Base-by-base conservation (phyloP, 371 early-diverging fungal species). In the Mucor mucedo region DNA sequence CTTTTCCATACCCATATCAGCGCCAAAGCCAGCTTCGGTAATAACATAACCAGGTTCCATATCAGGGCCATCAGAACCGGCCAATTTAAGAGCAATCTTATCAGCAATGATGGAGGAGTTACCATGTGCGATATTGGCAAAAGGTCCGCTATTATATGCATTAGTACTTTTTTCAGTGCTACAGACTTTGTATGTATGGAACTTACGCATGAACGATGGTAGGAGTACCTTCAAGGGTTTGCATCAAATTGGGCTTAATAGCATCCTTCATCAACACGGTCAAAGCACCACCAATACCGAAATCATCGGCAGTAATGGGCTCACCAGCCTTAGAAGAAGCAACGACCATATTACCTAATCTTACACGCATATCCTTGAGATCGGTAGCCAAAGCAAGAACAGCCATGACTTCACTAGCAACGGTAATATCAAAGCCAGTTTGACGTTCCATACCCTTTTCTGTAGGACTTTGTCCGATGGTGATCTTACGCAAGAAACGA, bases 1-100 rank as follows among this genome's bases (percentile, higher is more conserved):
- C 78, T 97, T 98, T 61, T 97, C 97, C 94, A 97, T 95, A 52
- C 98, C 98, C 78, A 98, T 98, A 78, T 98, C 98, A n/a, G 97
- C 96, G 41, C 98, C 98, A 68, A 98, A 98, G 5, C 98, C 98
- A 21, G 96, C 96, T 79, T 98, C 98, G 30, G 98, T 98, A 39
- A 97, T 89, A 28, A 96, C 97, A 64, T 91, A 97, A 9, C 98
- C 98, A 39, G 90, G 83, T 61, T 88, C 85, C 45, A 81, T 82
- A 9, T 76, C 75, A 16, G 54, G 49, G 16, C 71, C 73, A 21
- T 88, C 88, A 0, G 84, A 84, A 42, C 96, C 96, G 16, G 92
- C 93, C 40, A 97, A 76, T 71, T 95, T 95, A 57, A 98, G 89
- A 5, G 97, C 98, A 71, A 98, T 92, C 53, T 86, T 85, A 75